phyloP scores from a whole-genome alignment of 495 filamentous ascomycete genomes.

The Schizothecium vesticola region DNA sequence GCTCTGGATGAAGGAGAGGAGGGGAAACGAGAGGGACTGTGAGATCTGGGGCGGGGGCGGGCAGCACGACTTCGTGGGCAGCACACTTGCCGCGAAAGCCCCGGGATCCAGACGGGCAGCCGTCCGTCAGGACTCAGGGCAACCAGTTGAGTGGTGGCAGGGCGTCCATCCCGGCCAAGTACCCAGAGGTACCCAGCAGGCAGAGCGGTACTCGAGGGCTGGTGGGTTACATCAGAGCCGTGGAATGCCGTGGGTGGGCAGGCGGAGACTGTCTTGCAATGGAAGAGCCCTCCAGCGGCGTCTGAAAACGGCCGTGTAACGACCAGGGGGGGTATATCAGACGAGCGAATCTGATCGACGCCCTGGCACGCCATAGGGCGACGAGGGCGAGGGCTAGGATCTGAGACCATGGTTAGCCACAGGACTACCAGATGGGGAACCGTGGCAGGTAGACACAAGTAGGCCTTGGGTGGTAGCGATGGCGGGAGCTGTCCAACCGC shows the following conservation, averaged over 20 bases:
- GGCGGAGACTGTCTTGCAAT: slow-evolving; percentile 22
- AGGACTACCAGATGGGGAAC: slow-evolving; percentile 29
- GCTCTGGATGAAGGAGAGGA: slow-evolving; percentile 10
- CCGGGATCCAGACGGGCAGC: slow-evolving; percentile 4
- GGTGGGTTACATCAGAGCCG: slow-evolving; percentile 15
- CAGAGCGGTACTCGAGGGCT: slow-evolving; percentile 19
- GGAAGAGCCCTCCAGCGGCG: slow-evolving; percentile 17
- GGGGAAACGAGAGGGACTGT: slow-evolving; percentile 8
- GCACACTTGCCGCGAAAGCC: slow-evolving; percentile 2
- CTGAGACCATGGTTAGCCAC: slow-evolving; percentile 21
- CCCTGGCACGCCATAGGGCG: slow-evolving; percentile 41
- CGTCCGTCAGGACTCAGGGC: slow-evolving; percentile 5
- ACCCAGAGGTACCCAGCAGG: slow-evolving; percentile 21
- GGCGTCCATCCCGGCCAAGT: slow-evolving; percentile 7
- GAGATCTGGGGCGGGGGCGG: slow-evolving; percentile 2
- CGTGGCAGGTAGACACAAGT: slow-evolving; percentile 1
- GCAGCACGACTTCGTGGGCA: not conserved
- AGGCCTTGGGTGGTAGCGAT: not conserved
- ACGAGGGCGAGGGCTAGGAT: slow-evolving; percentile 21
- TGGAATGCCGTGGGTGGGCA: slow-evolving; percentile 23
- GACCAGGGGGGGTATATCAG: slow-evolving; percentile 43
- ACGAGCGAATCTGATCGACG: slow-evolving; percentile 34
- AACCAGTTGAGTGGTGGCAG: slow-evolving; percentile 19
- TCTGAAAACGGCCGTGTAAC: slow-evolving; percentile 36
- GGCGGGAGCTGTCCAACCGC: not conserved